Conservation (phyloP, 345 rosid species). For the Noccaea caerulescens region DNA sequence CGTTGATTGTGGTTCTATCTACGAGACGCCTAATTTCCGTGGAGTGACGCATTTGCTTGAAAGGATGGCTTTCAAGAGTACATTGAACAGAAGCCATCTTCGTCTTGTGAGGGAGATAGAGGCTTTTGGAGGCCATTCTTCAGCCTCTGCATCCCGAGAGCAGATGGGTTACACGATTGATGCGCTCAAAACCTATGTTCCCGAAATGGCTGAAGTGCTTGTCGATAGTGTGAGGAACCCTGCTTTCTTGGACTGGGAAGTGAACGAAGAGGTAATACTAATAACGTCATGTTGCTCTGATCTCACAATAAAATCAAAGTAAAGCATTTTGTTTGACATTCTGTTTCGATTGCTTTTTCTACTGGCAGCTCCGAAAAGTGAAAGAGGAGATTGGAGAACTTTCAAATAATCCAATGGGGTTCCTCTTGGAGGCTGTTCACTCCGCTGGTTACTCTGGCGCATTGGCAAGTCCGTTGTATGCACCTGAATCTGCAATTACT, state of each 20-base stretch:
- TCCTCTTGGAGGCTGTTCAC: conserved; percentile 85
- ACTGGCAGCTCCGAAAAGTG: conserved; percentile 66
- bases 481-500: conserved; percentile 72
- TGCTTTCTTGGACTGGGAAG: conserved; percentile 91
- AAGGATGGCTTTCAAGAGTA: conserved; percentile 89
- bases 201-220: conserved; percentile 90
- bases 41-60: conserved; percentile 87
- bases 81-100: conserved; percentile 76
- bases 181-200: conserved; percentile 89
- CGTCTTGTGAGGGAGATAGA: conserved; percentile 83
- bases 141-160: conserved; percentile 83
- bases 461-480: conserved; percentile 85
- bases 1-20: conserved; percentile 69
- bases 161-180: conserved; percentile 86
- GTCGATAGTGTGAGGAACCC: conserved; percentile 89
- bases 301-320: conserved; percentile 1
- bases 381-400: conserved; percentile 68
- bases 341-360: conserved; percentile 14
- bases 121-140: conserved; percentile 80
- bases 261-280: conserved; percentile 78
- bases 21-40: conserved; percentile 67
- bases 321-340: not conserved
- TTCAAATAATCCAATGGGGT: conserved; percentile 72
- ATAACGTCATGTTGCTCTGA: not conserved
- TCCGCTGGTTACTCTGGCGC: conserved; percentile 85